Conservation (phyloP, 2,329 filamentous ascomycete genomes). For the Beauveria pseudobassiana region DNA sequence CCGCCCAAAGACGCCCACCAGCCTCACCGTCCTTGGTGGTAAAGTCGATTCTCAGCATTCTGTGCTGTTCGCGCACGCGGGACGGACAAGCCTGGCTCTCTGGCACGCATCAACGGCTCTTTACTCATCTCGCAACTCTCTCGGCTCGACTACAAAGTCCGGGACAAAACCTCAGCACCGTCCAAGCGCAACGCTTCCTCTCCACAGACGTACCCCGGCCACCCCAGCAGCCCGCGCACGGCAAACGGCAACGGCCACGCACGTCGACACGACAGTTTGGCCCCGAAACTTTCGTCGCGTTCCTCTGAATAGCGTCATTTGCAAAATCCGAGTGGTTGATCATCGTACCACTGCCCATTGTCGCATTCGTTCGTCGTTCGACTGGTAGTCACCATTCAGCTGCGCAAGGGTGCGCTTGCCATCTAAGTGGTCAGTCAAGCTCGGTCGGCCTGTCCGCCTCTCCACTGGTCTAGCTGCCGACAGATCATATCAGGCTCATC, state of each 20-base stretch:
- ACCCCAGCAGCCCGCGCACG: neutral
- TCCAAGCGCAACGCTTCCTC: neutral
- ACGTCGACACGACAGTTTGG: neutral
- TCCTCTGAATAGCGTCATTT: too few relatives aligned
- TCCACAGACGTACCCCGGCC: neutral
- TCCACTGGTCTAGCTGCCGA: neutral
- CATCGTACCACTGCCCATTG: too few relatives aligned
- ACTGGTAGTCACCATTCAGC: neutral
- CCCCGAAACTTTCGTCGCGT: too few relatives aligned
- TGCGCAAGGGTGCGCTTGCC: neutral
- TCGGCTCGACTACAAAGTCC: neutral
- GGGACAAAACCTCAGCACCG: neutral
- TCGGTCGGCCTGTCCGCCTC: too few relatives aligned
- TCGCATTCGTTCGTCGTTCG: too few relatives aligned
- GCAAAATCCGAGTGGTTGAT: too few relatives aligned
- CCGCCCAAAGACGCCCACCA: neutral
- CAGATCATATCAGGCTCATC: slow-evolving; percentile 8
- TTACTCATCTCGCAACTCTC: neutral
- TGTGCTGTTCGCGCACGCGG: too few relatives aligned
- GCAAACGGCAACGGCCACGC: neutral
- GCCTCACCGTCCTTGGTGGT: neutral
- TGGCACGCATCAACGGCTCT: neutral
- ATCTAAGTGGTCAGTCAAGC: neutral
- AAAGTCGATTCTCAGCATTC: too few relatives aligned
- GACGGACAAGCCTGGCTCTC: too few relatives aligned